phyloP scores from a whole-genome alignment of 2,329 filamentous ascomycete genomes.

The Penicillium olsonii region DNA sequence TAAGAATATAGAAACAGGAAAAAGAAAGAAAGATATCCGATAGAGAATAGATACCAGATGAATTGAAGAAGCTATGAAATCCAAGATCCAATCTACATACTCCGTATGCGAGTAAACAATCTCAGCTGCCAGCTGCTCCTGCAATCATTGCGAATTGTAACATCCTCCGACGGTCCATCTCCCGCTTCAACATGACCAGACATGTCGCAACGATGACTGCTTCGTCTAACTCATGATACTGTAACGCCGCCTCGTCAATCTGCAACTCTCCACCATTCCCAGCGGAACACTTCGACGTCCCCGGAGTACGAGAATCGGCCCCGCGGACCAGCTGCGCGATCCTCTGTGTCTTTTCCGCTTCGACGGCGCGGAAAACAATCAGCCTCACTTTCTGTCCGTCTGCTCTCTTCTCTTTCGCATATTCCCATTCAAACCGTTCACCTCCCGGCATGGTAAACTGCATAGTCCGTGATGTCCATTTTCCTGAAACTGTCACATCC shows the following conservation, averaged over 20 bases:
- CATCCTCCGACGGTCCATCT: slow-evolving; percentile 59
- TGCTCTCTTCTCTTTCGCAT: slow-evolving; percentile 48
- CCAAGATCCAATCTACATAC: background rate
- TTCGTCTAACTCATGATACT: slow-evolving; percentile 39
- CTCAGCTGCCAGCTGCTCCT: slow-evolving; percentile 11
- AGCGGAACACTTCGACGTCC: slow-evolving; percentile 38
- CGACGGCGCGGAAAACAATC: slow-evolving; percentile 27
- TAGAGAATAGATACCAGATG: slow-evolving; percentile 7
- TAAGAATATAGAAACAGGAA: background rate
- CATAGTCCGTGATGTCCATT: slow-evolving; percentile 51
- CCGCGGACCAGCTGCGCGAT: slow-evolving; percentile 46
- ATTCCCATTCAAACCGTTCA: slow-evolving; percentile 57
- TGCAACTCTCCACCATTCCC: slow-evolving; percentile 52
- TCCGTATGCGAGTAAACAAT: background rate
- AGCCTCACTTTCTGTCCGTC: slow-evolving; percentile 29
- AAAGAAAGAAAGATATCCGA: slow-evolving; percentile 1
- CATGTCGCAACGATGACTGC: slow-evolving; percentile 59
- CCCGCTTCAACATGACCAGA: slow-evolving; percentile 65
- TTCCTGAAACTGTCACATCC: slow-evolving; percentile 38
- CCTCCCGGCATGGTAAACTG: slow-evolving; percentile 53
- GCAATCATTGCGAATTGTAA: slow-evolving; percentile 53
- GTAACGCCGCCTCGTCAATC: slow-evolving; percentile 49
- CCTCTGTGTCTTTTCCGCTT: slow-evolving; percentile 1
- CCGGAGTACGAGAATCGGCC: slow-evolving; percentile 42
- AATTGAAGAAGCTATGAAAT: slow-evolving; percentile 1